Evolutionary conservation across 2,329 filamentous ascomycete species (phyloP), one percentile per base, ranked within the genome.

Genomic region (Aspergillus quadrilineatus): DNA sequence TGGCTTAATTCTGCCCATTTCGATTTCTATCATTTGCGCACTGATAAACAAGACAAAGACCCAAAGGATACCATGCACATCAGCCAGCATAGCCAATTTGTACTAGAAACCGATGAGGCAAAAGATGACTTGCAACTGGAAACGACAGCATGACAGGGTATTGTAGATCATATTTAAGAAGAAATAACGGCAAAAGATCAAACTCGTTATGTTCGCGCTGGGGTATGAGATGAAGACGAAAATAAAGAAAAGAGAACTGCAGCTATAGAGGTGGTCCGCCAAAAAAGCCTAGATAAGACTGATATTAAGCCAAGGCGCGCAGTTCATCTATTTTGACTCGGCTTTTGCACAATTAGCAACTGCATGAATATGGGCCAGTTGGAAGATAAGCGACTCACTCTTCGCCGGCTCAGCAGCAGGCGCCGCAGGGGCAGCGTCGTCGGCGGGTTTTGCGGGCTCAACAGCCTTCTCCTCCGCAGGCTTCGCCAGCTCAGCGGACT

Each of bases 131-230:
- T 22, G 22, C 17, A 22, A 22, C 50, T 48, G 49, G 30, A 54
- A 50, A 55, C 39, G 48, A 53, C 42, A 60, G 46, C 42, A 56
- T 37, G 59, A 61, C 43, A 61, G 62, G 61, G 62, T 64, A 64
- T 63, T 60, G 17, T 53, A 53, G 36, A 46, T 46, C 37, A 50
- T 50, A 48, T 52, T 43, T 50, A 57, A 51, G 37, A 53, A 46
- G 43, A 57, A 55, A 55, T 45, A 44, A 50, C 52, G 39, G 37
- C 37, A 43, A 12, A 42, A 42, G n/a, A 42, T 44, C 42, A 58
- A 52, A 53, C 50, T 53, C 39, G 58, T 56, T 52, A 58, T 54
- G 26, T 57, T 45, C 46, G 56, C 55, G 61, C 53, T 54, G 55
- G 58, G 55, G 44, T 58, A 60, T 58, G 53, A 56, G 36, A 37